Conservation (phyloP, 2,329 filamentous ascomycete genomes). For the Canariomyces notabilis region DNA sequence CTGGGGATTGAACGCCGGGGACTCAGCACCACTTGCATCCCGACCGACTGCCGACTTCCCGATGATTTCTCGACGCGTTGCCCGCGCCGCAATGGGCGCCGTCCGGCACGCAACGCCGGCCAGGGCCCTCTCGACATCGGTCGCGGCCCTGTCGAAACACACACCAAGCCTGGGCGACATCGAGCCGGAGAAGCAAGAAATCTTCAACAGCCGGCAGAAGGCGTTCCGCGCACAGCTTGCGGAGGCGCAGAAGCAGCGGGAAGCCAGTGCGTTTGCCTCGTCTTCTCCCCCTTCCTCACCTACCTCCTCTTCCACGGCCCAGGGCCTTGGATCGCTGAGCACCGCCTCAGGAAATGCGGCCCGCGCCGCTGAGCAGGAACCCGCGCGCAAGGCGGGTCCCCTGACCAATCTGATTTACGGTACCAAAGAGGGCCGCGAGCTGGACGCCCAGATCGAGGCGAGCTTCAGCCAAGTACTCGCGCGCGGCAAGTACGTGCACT, state of each 20-base stretch:
- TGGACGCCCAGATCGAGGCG: slow-evolving; percentile 92
- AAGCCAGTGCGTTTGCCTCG: slow-evolving; percentile 67
- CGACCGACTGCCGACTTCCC: slow-evolving; percentile 16
- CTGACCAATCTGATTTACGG: slow-evolving; percentile 91
- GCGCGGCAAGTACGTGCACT: slow-evolving; percentile 96
- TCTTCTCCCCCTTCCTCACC: slow-evolving; percentile 20
- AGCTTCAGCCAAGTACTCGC: slow-evolving; percentile 94
- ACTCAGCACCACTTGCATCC: not conserved
- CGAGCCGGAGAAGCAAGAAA: slow-evolving; percentile 61
- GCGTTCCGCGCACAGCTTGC: slow-evolving; percentile 79
- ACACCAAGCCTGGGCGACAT: slow-evolving; percentile 84
- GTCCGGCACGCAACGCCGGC: slow-evolving; percentile 23
- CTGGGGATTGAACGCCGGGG: slow-evolving; percentile 4
- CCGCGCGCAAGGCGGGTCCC: slow-evolving; percentile 63
- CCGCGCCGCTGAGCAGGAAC: slow-evolving; percentile 51
- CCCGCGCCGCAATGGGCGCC: slow-evolving; percentile 36
- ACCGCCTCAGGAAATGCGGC: slow-evolving; percentile 51
- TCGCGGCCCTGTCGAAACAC: slow-evolving; percentile 36
- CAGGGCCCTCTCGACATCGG: slow-evolving; percentile 55
- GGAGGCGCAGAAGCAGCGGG: slow-evolving; percentile 72
- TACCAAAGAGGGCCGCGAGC: slow-evolving; percentile 87
- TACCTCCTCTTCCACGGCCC: slow-evolving; percentile 36
- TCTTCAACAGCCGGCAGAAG: slow-evolving; percentile 79
- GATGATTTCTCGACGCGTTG: slow-evolving; percentile 50
- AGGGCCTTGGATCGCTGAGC: slow-evolving; percentile 58